These are phyloP conservation scores for Russula ochroleuca DNA, from an alignment of 768 basidiomycete genomes.

Conservation along the genomic window DNA sequence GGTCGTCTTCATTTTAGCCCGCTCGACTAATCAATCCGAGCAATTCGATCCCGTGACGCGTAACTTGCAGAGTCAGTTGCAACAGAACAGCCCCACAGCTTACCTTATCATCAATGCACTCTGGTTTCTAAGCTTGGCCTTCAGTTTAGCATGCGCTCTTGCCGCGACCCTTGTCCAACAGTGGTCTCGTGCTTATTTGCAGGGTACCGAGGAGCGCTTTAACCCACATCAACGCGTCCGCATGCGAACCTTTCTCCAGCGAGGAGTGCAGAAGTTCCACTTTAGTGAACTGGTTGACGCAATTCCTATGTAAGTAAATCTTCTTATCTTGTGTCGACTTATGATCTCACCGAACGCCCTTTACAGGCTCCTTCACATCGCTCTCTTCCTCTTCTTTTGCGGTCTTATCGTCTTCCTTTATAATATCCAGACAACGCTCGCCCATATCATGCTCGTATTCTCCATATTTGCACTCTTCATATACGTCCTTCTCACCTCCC, in stretches of 20 bases:
- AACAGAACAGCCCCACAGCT: background rate
- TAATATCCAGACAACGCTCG: background rate
- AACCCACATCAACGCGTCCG: conserved; percentile 15
- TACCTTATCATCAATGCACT: conserved; percentile 20
- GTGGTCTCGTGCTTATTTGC: conserved; percentile 26
- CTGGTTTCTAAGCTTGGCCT: conserved; percentile 26
- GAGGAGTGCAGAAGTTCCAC: conserved; percentile 18
- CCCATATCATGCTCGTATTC: conserved; percentile 9
- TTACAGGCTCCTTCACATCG: conserved; percentile 18
- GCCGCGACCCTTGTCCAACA: conserved; percentile 25
- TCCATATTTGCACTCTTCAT: background rate
- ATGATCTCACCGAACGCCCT: background rate
- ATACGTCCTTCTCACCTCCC: conserved; percentile 12
- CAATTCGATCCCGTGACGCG: background rate
- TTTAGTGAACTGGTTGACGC: conserved; percentile 14
- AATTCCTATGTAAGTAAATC: conserved; percentile 11
- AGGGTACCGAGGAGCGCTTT: conserved; percentile 13
- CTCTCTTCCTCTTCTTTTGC: conserved; percentile 20
- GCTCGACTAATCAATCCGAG: background rate
- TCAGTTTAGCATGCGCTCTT: conserved; percentile 22
- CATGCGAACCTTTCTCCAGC: conserved; percentile 20
- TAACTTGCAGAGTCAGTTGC: background rate
- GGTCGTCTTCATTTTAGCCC: background rate
- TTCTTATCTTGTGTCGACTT: background rate
- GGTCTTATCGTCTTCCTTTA: conserved; percentile 20